A percentile compares a stretch with the other conserved stretches of the same genome.
Conservation (phyloP, 78 protist genomes). For the Mantamonas sphyraenae region DNA sequence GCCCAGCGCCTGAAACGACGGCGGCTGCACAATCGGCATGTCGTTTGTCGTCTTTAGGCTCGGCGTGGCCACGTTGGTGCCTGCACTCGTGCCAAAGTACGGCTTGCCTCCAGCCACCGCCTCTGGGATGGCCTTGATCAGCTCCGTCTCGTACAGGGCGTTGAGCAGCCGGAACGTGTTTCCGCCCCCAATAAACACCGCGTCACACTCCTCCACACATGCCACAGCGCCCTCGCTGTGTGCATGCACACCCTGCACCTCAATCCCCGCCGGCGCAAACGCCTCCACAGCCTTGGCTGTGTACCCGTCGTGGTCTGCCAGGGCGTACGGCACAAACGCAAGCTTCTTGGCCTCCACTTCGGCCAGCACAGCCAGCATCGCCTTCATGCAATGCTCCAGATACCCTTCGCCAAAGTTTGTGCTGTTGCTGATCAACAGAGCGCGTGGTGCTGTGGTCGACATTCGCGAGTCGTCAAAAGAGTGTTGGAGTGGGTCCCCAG, state of each 20-base stretch:
- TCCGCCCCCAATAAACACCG: conserved; percentile 16
- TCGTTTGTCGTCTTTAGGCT: conserved; percentile 3
- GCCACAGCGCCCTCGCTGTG: too few species aligned
- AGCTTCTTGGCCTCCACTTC: too few species aligned
- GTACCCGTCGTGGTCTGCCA: not conserved
- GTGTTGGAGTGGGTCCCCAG: too few species aligned
- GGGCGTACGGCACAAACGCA: not conserved
- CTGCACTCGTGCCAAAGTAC: conserved; percentile 16
- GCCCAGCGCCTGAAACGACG: not conserved
- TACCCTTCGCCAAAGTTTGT: not conserved
- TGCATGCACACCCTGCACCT: too few species aligned
- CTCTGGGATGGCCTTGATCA: not conserved
- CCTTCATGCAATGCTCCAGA: not conserved
- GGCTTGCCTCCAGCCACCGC: conserved; percentile 9
- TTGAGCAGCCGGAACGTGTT: conserved; percentile 26
- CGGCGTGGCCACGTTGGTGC: conserved; percentile 1
- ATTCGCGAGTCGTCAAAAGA: too few species aligned
- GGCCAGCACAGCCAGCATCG: not conserved
- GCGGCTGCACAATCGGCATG: conserved; percentile 10
- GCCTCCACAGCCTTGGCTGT: not conserved
- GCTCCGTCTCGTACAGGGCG: not conserved
- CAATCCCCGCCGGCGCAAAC: not conserved
- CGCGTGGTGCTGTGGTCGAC: too few species aligned
- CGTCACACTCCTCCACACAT: too few species aligned
- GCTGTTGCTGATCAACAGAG: not conserved